Evolutionary conservation across 345 rosid species (phyloP), one percentile per base, ranked within the genome.

Genomic region (Hibiscus tridactylites): DNA sequence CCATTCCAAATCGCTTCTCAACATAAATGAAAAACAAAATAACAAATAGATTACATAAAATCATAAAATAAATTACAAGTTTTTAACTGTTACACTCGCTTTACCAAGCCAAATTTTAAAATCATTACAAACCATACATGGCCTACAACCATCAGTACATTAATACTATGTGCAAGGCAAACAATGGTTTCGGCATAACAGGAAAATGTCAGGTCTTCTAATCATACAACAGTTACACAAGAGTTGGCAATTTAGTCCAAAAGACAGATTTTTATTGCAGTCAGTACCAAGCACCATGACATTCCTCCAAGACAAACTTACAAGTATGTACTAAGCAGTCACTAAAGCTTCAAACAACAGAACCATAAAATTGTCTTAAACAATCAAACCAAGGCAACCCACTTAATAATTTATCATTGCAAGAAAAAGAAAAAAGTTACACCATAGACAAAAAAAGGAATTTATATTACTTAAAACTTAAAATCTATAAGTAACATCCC

Each of bases 1-100:
- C 88, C 98, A 93, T 93, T 71, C 58, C 71, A 47, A 79, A 60
- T 72, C 16, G 9, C 76, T 71, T 75, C 82, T 77, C 75, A 57
- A 46, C 70, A 52, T 37, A 59, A 65, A 79, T 24, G 59, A 63
- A 78, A 37, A 77, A 54, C 13, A 33, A 56, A 62, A 26, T 37
- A 44, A 16, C 54, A 66, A 19, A 6, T 2, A 26, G 9, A 16
- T 47, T 21, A 71, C 28, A 63, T 39, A 42, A 9, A 53, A 53
- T 71, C 11, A 21, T 10, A n/a, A 66, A 11, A 66, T 47, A 28
- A 28, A 21, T 42, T 44, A 11, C 33, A 44, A 17, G 68, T 19
- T 19, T 61, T n/a, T 31, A 31, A 31, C 33, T 31, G 33, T 31
- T 31, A 31, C 33, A 31, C 33, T 31, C 4, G 28, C 11, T 17